Evolutionary conservation across 2,329 filamentous ascomycete species (phyloP), one percentile per base, ranked within the genome.

Genomic region (Aspergillus jensenii): DNA sequence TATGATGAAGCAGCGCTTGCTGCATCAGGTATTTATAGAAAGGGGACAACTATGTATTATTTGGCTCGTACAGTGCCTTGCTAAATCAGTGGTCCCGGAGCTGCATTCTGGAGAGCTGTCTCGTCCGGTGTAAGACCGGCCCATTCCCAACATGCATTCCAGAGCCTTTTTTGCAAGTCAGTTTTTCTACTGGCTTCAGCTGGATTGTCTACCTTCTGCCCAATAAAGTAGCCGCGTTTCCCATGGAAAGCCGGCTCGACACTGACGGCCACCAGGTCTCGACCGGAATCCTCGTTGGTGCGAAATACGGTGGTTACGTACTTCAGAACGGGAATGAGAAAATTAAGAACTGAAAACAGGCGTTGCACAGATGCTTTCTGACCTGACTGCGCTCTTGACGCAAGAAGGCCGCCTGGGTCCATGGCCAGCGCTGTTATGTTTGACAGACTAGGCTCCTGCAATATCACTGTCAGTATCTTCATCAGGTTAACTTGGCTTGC

Each of bases 401-500:
- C 49, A 4, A 61, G 56, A 2, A 68, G 59, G 9, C 63, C 65
- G n/a, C 72, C 72, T 0, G 74, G 72, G 48, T 77, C 72, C 50
- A 76, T 67, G 6, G 72, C 70, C 7, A 71, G 53, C 2, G 60
- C 71, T 7, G 67, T 65, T 6, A 76, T 68, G 0, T 67, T 62
- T 6, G 65, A 61, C 1, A 71, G 55, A 3, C 63, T 60, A 31
- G 64, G 61, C 50, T 62, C 65, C 71, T 74, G n/a, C 6, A 51
- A 15, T 21, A 6, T 2, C 1, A 6, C 27, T 9, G 1, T 31
- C 27, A 25, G 2, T 7, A 25, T 25, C 23, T 25, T 25, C 2
- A 25, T 25, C 23, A 7, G 6, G 6, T 7, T 25, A 25, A 25
- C 6, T 25, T 7, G 1, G 23, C 0, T 7, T 25, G 6, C 1